A percentile compares a stretch with the other conserved stretches of the same genome.
These are phyloP conservation scores for Penicillium brasilianum DNA, from an alignment of 2,329 filamentous ascomycete genomes.

Conservation along the genomic window DNA sequence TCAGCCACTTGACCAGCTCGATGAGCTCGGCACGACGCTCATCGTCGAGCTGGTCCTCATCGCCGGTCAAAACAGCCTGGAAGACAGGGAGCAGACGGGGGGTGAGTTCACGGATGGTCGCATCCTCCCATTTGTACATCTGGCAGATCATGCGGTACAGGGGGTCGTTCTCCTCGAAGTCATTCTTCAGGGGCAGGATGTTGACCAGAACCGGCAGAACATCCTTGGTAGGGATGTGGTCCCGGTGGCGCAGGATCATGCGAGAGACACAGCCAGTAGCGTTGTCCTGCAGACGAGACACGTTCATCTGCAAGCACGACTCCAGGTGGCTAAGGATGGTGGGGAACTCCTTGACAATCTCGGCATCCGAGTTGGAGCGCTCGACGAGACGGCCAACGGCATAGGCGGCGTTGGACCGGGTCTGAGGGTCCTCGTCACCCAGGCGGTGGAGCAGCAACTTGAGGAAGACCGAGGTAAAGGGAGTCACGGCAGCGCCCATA, in stretches of 20 bases:
- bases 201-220: constrained; percentile 80
- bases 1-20: constrained; percentile 56
- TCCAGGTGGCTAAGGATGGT: constrained; percentile 85
- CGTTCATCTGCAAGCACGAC: constrained; percentile 75
- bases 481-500: constrained; percentile 80
- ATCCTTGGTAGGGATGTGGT: constrained; percentile 77
- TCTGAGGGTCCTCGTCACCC: constrained; percentile 85
- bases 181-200: constrained; percentile 85
- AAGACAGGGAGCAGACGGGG: constrained; percentile 54
- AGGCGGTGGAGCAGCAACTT: constrained; percentile 84
- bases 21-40: constrained; percentile 53
- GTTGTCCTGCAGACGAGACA: constrained; percentile 87
- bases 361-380: constrained; percentile 74
- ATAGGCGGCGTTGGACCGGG: constrained; percentile 94
- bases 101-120: constrained; percentile 52
- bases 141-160: constrained; percentile 89
- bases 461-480: constrained; percentile 76
- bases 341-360: constrained; percentile 75
- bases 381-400: constrained; percentile 83
- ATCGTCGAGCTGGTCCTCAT: constrained; percentile 54
- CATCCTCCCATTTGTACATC: constrained; percentile 65
- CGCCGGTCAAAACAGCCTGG: constrained; percentile 52
- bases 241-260: constrained; percentile 89
- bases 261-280: constrained; percentile 87
- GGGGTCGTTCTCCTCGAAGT: constrained; percentile 95